Percentiles rank a stretch among this genome's conserved stretches.
phyloP scores from a whole-genome alignment of 345 rosid genomes.

The Alliaria petiolata region DNA sequence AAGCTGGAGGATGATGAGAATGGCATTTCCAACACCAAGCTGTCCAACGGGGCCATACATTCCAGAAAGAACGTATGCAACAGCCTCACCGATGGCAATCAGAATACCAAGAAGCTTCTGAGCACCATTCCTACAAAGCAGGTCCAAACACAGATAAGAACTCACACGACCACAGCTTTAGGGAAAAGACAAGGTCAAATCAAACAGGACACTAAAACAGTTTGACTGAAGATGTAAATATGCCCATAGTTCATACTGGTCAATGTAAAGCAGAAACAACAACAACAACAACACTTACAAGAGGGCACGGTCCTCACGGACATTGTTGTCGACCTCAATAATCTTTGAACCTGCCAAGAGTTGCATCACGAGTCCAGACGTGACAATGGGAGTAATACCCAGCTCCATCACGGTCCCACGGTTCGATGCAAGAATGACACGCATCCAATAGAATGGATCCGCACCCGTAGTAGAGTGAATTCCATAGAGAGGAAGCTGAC shows the following conservation, averaged over 20 bases:
- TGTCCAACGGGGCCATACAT: constrained; percentile 81
- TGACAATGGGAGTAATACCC: constrained; percentile 72
- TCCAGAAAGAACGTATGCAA: constrained; percentile 78
- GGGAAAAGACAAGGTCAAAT: neutral
- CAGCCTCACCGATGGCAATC: constrained; percentile 81
- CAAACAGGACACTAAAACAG: neutral
- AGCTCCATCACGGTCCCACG: constrained; percentile 82
- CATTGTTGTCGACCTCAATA: constrained; percentile 70
- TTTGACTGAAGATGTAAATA: neutral
- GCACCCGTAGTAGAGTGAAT: constrained; percentile 69
- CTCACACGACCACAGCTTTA: neutral
- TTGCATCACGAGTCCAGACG: constrained; percentile 69
- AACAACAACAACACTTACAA: constrained; percentile 37
- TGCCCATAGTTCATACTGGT: neutral
- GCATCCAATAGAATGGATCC: constrained; percentile 79
- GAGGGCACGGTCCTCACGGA: constrained; percentile 69
- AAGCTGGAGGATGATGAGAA: constrained; percentile 72
- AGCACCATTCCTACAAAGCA: constrained; percentile 61
- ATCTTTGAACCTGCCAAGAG: constrained; percentile 75
- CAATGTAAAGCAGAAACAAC: neutral
- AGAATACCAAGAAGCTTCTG: constrained; percentile 76
- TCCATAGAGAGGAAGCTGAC: constrained; percentile 75
- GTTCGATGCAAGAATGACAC: constrained; percentile 69
- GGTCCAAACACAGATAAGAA: constrained; percentile 1
- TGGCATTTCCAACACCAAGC: constrained; percentile 82